A percentile compares a stretch with the other conserved stretches of the same genome.
Conservation (phyloP, 345 rosid genomes). For the Mercurialis annua region DNA sequence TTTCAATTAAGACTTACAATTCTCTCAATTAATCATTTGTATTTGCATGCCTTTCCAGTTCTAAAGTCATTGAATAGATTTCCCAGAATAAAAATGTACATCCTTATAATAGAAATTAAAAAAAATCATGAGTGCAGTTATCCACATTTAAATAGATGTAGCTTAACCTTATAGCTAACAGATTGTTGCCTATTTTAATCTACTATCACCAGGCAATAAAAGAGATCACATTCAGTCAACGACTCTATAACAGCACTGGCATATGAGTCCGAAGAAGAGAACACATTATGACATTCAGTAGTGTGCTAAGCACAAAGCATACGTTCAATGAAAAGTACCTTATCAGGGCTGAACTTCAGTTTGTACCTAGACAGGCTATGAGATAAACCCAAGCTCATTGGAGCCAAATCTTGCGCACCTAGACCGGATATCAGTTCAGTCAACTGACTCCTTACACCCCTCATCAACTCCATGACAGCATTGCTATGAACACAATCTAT, state of each 20-base stretch:
- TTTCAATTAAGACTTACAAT: neutral
- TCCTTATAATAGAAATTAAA: neutral
- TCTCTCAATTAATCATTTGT: neutral
- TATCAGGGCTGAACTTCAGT: conserved; percentile 88
- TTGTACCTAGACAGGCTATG: conserved; percentile 90
- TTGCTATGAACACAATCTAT: conserved; percentile 88
- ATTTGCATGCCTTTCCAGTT: neutral
- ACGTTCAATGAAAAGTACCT: conserved; percentile 40
- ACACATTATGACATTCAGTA: neutral
- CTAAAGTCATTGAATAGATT: neutral
- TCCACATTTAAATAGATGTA: neutral
- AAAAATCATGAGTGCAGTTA: neutral
- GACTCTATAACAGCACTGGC: neutral
- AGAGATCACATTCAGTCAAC: neutral
- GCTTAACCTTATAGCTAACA: neutral
- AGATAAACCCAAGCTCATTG: conserved; percentile 95
- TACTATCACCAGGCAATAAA: neutral
- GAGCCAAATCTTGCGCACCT: conserved; percentile 74
- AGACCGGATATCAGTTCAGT: conserved; percentile 82
- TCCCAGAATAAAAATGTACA: neutral
- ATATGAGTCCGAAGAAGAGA: neutral
- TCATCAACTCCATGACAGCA: conserved; percentile 84
- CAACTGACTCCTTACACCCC: conserved; percentile 84
- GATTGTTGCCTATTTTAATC: neutral
- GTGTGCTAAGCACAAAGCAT: neutral